These are phyloP conservation scores for Euphorbia peplus DNA, from an alignment of 345 rosid genomes.

Conservation along the genomic window DNA sequence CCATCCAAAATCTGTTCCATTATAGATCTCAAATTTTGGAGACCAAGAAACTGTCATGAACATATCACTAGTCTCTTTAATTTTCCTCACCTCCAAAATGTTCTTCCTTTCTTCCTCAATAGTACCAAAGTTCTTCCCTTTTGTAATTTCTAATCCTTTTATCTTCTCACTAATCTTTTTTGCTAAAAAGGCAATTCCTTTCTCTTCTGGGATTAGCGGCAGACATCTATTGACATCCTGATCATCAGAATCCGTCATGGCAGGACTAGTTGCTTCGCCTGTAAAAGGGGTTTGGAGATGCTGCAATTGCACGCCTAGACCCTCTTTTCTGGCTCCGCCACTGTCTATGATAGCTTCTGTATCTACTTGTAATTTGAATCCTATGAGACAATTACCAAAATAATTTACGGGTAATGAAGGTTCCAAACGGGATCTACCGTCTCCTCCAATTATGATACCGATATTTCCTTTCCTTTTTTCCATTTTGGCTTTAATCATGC, in stretches of 20 bases:
- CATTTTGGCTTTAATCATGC: conserved; percentile 30
- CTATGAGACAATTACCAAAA: conserved; percentile 49
- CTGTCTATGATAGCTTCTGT: too few relatives aligned
- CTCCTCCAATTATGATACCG: conserved; percentile 24
- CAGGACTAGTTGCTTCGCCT: too few relatives aligned
- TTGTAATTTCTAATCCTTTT: not conserved
- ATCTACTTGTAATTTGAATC: too few relatives aligned
- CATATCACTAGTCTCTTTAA: too few relatives aligned
- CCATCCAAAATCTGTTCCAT: not conserved
- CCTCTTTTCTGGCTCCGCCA: too few relatives aligned
- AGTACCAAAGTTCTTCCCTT: not conserved
- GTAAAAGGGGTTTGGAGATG: too few relatives aligned
- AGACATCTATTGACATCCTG: too few relatives aligned
- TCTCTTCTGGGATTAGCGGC: too few relatives aligned
- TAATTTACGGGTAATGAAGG: conserved; percentile 40
- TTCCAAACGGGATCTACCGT: conserved; percentile 31
- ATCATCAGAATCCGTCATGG: too few relatives aligned
- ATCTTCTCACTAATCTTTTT: not conserved
- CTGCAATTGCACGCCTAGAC: too few relatives aligned
- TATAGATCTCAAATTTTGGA: not conserved
- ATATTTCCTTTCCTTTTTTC: conserved; percentile 8
- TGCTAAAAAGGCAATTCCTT: not conserved
- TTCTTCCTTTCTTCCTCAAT: not conserved
- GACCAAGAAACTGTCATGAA: conserved; percentile 8
- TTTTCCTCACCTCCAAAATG: not conserved